Base-by-base conservation (phyloP, 1,139 yeast genomes). In the Kodamaea plutei region DNA sequence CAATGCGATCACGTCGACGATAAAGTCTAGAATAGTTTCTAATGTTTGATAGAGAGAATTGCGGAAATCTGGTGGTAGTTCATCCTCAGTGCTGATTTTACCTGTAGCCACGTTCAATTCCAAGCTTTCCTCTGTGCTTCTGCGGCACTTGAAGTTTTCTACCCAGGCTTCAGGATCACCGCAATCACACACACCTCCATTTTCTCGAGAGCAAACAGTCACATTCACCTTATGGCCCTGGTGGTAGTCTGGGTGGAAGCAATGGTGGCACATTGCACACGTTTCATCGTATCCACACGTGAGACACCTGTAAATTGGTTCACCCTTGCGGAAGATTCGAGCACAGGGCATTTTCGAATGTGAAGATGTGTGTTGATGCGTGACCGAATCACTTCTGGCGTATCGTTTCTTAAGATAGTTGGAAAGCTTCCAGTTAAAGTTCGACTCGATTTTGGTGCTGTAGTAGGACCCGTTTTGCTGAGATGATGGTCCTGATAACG, bases 211-310 rank as follows among this genome's bases (percentile, higher is more conserved):
- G 33, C 89, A 80, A 9, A 87, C 78, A 24, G 79, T 73, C 10
- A 84, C 75, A 33, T 81, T 78, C 9, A 84, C 82, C 26, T 79
- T 76, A 53, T 91, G 98, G 30, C 79, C 94, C 20, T 56, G 52
- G 56, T 91, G 98, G 35, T 71, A 69, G 4, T 75, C 78, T 3
- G 79, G 77, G 34, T 78, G 76, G 56, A 68, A 91, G 52, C 98
- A 91, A 41, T 72, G 65, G 6, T 80, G 72, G 51, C 98, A 91
- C 15, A 91, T 59, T 0, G 91, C 95, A 57, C 95, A 84, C 0
- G 94, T 80, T 31, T 84, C 95, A 50, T 85, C 95, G 32, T 73
- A 70, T 0, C 88, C 91, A 56, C 96, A 87, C 0, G 95, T 84
- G 27, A 66, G 74, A 50, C 96, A 87, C 26, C 93, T 64, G 50